Evolutionary conservation across 768 basidiomycete genomes (phyloP), one percentile per base, ranked within the genome.

Genomic region (Butyriboletus loyo): DNA sequence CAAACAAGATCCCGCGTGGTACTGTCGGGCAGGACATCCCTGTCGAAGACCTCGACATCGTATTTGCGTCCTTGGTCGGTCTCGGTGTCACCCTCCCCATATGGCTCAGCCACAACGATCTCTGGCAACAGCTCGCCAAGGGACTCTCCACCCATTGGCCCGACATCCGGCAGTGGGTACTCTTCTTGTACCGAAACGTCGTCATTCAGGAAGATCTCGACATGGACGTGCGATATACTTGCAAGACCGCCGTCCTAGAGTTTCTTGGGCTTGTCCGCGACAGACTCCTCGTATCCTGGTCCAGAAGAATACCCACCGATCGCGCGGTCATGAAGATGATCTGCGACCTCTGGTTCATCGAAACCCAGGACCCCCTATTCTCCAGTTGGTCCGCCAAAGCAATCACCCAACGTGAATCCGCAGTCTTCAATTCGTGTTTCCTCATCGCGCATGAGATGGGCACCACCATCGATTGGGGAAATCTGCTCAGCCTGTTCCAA

Each of bases 251-350:
- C 1, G 41, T 67, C 13, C 37, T 67, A 10, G 56, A 65, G 7
- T 67, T 69, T 31, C 55, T 69, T 4, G 66, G 66, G 2, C 49
- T 69, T 39, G 32, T 64, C 25, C 62, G 61, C 2, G 60, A 69
- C 47, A 48, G 63, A 30, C 39, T 58, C 25, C 57, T 67, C 32
- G n/a, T 60, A n/a, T 17, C 53, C 41, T 69, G 66, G 67, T 65
- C 63, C n/a, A 62, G 50, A 41, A 35, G 34, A n/a, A 54, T 67
- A 24, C 39, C 62, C 10, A 19, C 51, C 0, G 67, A 69, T 41
- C 61, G 55, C n/a, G 61, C 58, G 44, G 25, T 69, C 41, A 65
- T 69, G 63, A 52, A 46, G 32, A 44, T 68, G 57, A 65, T 68
- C 49, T 65, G 61, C 47, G 49, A 61, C 27, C 61, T 67, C 15